Evolutionary conservation across 2,329 filamentous ascomycete genomes (phyloP).

Genomic region (Ustulina deusta): DNA sequence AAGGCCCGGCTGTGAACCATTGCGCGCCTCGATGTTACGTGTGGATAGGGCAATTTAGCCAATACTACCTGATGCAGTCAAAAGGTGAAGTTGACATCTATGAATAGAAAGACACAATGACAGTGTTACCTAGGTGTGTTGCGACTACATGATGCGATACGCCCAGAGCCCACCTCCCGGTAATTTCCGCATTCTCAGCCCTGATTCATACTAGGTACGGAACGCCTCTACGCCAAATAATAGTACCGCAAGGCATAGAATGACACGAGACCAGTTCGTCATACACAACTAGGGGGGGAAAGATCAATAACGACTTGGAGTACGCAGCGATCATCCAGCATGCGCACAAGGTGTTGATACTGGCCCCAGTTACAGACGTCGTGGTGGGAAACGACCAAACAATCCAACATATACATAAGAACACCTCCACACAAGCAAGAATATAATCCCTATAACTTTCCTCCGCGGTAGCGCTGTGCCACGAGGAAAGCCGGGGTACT

Average conservation of each 20-base stretch:
- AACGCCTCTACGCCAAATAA: background rate
- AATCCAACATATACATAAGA: background rate
- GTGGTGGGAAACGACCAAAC: background rate
- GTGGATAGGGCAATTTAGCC: constrained; percentile 23
- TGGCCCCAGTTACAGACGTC: background rate
- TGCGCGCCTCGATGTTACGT: constrained; percentile 21
- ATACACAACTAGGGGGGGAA: background rate
- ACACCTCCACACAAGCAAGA: constrained; percentile 1
- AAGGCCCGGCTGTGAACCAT: constrained; percentile 16
- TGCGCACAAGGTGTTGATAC: background rate
- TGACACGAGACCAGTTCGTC: background rate
- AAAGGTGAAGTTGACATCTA: constrained; percentile 31
- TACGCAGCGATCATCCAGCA: background rate
- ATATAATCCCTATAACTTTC: constrained; percentile 33
- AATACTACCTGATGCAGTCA: constrained; percentile 24
- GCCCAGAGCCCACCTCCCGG: constrained; percentile 22
- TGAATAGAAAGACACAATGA: constrained; percentile 36
- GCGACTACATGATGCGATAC: constrained; percentile 20
- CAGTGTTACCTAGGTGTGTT: constrained; percentile 4
- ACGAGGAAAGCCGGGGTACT: constrained; percentile 28
- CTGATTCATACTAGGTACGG: constrained; percentile 19
- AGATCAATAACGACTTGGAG: background rate
- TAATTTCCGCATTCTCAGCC: constrained; percentile 32
- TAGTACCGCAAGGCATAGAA: background rate
- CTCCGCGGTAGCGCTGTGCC: constrained; percentile 13